phyloP scores from a whole-genome alignment of 2,329 filamentous ascomycete genomes.

The Lachnellula hyalina region DNA sequence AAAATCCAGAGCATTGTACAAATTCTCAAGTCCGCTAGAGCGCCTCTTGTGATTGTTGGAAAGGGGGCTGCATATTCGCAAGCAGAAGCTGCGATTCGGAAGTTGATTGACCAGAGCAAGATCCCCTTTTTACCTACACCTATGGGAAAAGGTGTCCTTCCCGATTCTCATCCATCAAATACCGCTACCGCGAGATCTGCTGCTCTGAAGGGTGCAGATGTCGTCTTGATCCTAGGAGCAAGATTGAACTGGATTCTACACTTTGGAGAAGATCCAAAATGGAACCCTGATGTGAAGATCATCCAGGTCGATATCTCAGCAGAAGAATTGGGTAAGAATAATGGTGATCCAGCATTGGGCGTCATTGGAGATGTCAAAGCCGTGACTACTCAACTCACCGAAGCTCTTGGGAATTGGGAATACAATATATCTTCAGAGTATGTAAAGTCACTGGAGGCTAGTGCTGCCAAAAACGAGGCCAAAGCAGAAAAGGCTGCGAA shows the following conservation, averaged over 20 bases:
- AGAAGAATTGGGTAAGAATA: conserved; percentile 44
- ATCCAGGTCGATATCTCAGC: conserved; percentile 50
- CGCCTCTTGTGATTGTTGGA: conserved; percentile 48
- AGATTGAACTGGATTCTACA: conserved; percentile 55
- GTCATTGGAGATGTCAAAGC: conserved; percentile 47
- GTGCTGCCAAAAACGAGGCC: conserved; percentile 42
- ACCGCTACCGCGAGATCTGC: conserved; percentile 48
- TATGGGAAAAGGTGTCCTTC: conserved; percentile 53
- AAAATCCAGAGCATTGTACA: conserved; percentile 38
- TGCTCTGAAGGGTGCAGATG: conserved; percentile 48
- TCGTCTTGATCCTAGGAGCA: conserved; percentile 49
- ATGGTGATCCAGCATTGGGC: conserved; percentile 41
- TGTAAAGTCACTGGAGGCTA: conserved; percentile 30
- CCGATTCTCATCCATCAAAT: conserved; percentile 49
- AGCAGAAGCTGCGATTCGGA: conserved; percentile 41
- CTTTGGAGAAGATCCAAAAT: conserved; percentile 50
- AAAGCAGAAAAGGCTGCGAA: conserved; percentile 39
- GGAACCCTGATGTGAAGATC: conserved; percentile 43
- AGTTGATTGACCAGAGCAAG: conserved; percentile 41
- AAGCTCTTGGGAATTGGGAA: conserved; percentile 39
- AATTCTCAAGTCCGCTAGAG: conserved; percentile 42
- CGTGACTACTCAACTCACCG: conserved; percentile 41
- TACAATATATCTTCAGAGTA: conserved; percentile 36
- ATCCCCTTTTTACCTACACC: conserved; percentile 53
- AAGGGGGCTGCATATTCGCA: conserved; percentile 51